Evolutionary conservation across 257 asterid species (phyloP).

Genomic region (Leonotis leonurus): DNA sequence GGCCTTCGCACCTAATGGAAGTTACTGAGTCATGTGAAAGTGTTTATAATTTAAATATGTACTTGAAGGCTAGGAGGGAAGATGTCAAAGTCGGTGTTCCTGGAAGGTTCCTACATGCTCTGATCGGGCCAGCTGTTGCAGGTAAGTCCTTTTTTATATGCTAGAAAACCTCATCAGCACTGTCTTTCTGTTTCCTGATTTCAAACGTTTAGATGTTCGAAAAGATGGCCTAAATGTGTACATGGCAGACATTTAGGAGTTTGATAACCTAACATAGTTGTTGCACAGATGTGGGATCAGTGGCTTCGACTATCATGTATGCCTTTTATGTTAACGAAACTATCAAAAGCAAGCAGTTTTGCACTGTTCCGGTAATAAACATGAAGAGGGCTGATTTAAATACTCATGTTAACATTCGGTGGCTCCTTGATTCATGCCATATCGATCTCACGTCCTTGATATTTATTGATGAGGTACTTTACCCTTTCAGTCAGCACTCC

Average conservation of each 20-base stretch:
- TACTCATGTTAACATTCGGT: slow-evolving; percentile 48
- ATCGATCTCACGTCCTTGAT: slow-evolving; percentile 56
- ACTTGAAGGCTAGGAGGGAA: slow-evolving; percentile 49
- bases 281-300: slow-evolving; percentile 66
- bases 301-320: slow-evolving; percentile 69
- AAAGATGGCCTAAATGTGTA: background rate
- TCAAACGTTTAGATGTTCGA: background rate
- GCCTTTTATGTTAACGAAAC: slow-evolving; percentile 58
- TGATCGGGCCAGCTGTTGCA: slow-evolving; percentile 52
- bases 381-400: slow-evolving; percentile 55
- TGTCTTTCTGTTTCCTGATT: background rate
- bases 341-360: slow-evolving; percentile 33
- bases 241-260: background rate
- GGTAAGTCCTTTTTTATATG: slow-evolving; percentile 36
- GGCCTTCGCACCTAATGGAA: slow-evolving; percentile 47
- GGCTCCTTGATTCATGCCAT: slow-evolving; percentile 73
- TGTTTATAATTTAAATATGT: slow-evolving; percentile 46
- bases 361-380: slow-evolving; percentile 73
- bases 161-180: background rate
- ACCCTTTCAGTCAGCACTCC: background rate
- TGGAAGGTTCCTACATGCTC: slow-evolving; percentile 70
- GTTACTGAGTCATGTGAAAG: slow-evolving; percentile 49
- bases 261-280: slow-evolving; percentile 13
- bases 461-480: slow-evolving; percentile 67
- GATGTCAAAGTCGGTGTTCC: slow-evolving; percentile 67